A percentile compares a stretch with the other conserved stretches of the same genome.
Conservation (phyloP, 1,284 basidiomycete species). For the Agaricales sp. region DNA sequence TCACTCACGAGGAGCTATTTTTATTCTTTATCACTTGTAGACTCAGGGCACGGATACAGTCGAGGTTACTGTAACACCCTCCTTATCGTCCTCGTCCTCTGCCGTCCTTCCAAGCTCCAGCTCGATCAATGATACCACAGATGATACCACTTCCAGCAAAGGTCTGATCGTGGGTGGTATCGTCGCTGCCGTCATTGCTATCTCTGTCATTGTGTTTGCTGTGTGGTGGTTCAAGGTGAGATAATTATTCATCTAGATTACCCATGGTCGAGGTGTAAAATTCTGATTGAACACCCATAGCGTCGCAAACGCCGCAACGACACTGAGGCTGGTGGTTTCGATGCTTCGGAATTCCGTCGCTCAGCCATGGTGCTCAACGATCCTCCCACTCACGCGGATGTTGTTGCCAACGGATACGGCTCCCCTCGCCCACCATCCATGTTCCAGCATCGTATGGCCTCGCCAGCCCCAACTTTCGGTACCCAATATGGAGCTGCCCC, state of each 20-base stretch:
- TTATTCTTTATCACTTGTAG: too few relatives aligned
- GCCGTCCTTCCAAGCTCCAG: too few relatives aligned
- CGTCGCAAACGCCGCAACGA: not conserved
- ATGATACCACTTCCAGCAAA: not conserved
- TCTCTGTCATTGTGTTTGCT: not conserved
- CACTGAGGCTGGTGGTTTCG: constrained; percentile 9
- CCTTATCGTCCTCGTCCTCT: not conserved
- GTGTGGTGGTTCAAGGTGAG: not conserved
- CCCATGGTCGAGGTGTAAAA: too few relatives aligned
- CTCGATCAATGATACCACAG: too few relatives aligned
- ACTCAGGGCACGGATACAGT: not conserved
- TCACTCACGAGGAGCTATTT: too few relatives aligned
- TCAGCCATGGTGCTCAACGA: constrained; percentile 12
- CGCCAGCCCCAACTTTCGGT: constrained; percentile 23
- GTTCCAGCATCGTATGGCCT: constrained; percentile 36
- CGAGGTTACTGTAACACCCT: not conserved
- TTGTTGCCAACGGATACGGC: constrained; percentile 24
- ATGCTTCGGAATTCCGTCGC: constrained; percentile 12
- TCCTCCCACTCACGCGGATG: constrained; percentile 29
- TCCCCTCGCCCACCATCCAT: constrained; percentile 41
- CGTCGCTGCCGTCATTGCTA: not conserved
- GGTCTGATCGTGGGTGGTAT: not conserved
- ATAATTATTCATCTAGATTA: too few relatives aligned
- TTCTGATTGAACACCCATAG: not conserved
- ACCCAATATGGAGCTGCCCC: constrained; percentile 22